Evolutionary conservation across 73 alveolate genomes (phyloP).

Genomic region (Tetrahymena borealis): DNA sequence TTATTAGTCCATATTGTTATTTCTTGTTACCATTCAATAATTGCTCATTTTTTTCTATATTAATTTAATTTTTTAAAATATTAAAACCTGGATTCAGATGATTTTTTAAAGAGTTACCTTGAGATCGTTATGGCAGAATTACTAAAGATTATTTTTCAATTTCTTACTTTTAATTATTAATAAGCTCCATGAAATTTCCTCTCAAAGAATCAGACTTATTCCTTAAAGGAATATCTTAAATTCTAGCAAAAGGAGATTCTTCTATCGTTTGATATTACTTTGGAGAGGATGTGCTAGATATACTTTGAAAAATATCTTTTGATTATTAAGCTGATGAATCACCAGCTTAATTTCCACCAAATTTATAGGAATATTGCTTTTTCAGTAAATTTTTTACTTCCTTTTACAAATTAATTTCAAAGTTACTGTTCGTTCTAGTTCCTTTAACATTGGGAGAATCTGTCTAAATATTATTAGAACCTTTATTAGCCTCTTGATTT

Average conservation of each 20-base stretch:
- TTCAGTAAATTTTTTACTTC: background rate
- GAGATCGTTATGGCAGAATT: too few relatives aligned
- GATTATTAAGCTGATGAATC: background rate
- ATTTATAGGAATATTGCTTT: background rate
- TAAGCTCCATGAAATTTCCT: background rate
- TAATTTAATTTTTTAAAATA: too few relatives aligned
- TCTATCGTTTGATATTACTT: background rate
- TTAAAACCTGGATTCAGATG: too few relatives aligned
- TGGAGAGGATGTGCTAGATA: background rate
- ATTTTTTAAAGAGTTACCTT: too few relatives aligned
- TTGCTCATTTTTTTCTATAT: too few relatives aligned
- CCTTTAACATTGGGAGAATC: too few relatives aligned
- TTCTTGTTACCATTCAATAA: too few relatives aligned
- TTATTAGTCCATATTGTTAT: too few relatives aligned
- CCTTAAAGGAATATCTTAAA: background rate
- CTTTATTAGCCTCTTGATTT: background rate
- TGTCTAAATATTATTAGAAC: background rate
- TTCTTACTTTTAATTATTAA: background rate
- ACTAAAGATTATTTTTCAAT: too few relatives aligned
- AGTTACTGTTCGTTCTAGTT: background rate
- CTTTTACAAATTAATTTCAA: background rate
- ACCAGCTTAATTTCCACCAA: background rate
- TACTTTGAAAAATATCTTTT: background rate
- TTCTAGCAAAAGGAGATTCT: background rate
- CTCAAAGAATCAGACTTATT: background rate